Percentiles rank a stretch among this genome's conserved stretches.
These are phyloP conservation scores for Clonostachys chloroleuca DNA, from an alignment of 2,329 filamentous ascomycete species.

Conservation along the genomic window DNA sequence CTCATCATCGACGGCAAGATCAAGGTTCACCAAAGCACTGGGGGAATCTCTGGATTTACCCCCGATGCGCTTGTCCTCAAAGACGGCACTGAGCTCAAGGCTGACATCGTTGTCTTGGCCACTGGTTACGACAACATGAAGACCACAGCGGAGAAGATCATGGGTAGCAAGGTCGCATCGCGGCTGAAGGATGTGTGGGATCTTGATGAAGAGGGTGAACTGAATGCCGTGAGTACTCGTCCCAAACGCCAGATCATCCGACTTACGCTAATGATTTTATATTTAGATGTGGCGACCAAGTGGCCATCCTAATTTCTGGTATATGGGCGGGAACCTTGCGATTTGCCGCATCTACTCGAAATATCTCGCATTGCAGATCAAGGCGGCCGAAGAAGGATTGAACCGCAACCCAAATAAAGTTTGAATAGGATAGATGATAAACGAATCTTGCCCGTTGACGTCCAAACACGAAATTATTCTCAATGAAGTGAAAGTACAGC, in stretches of 20 bases:
- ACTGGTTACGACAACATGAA: conserved; percentile 35
- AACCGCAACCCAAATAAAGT: background rate
- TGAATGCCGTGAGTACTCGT: conserved; percentile 12
- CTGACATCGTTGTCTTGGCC: conserved; percentile 34
- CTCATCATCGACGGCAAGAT: conserved; percentile 52
- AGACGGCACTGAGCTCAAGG: conserved; percentile 26
- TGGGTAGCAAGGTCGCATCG: conserved; percentile 28
- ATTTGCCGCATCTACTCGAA: conserved; percentile 25
- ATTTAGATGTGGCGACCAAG: conserved; percentile 27
- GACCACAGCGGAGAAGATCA: conserved; percentile 20
- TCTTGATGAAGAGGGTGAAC: conserved; percentile 26
- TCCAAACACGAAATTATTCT: too few relatives aligned
- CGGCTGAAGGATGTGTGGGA: conserved; percentile 25
- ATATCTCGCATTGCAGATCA: conserved; percentile 31
- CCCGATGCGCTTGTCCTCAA: conserved; percentile 13
- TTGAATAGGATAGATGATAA: too few relatives aligned
- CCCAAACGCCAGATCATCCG: background rate
- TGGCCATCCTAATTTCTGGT: conserved; percentile 31
- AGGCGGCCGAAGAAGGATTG: conserved; percentile 20
- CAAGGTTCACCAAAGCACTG: conserved; percentile 7
- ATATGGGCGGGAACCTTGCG: conserved; percentile 27
- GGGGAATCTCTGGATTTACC: conserved; percentile 22
- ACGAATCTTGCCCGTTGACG: too few relatives aligned
- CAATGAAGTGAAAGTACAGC: too few relatives aligned
- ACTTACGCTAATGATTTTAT: background rate